Evolutionary conservation across 2,329 filamentous ascomycete genomes (phyloP).

Genomic region (Saccharata proteae): DNA sequence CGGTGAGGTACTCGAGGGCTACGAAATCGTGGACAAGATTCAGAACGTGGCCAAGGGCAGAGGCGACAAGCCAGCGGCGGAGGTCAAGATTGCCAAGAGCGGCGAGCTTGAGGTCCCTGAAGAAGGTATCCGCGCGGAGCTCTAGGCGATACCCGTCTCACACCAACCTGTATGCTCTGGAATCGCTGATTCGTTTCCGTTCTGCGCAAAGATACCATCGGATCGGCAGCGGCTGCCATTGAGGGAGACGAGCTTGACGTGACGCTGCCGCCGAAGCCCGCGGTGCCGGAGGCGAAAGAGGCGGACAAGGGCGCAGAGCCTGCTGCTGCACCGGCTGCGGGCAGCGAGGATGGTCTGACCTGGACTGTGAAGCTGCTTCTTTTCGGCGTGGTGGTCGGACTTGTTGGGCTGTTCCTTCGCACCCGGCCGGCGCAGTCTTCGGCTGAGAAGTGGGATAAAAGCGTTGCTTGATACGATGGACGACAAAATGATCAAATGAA

Average conservation of each 20-base stretch:
- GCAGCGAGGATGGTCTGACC: constrained; percentile 25
- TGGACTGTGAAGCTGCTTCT: constrained; percentile 33
- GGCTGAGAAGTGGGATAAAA: constrained; percentile 19
- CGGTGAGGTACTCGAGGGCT: constrained; percentile 78
- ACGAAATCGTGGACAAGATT: constrained; percentile 68
- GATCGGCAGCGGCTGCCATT: constrained; percentile 27
- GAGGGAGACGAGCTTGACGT: constrained; percentile 31
- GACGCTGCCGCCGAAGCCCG: constrained; percentile 15
- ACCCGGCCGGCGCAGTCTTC: constrained; percentile 13
- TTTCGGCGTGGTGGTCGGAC: constrained; percentile 29
- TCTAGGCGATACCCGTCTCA: constrained; percentile 43
- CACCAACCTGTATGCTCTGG: constrained; percentile 18
- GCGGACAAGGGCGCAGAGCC: constrained; percentile 17
- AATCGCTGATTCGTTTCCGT: constrained; percentile 29
- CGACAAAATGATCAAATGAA: too few relatives aligned
- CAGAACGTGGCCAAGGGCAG: constrained; percentile 55
- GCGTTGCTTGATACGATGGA: constrained; percentile 18
- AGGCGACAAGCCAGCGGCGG: constrained; percentile 56
- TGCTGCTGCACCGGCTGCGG: constrained; percentile 12
- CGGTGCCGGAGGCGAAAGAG: constrained; percentile 14
- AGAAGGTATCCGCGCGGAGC: constrained; percentile 89
- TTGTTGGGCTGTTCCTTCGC: constrained; percentile 29
- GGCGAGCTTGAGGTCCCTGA: constrained; percentile 71
- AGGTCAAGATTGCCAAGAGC: constrained; percentile 69
- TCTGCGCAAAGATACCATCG: constrained; percentile 31